Evolutionary conservation across 2,329 filamentous ascomycete genomes (phyloP), one percentile per base, ranked within the genome.

Genomic region (Lomentospora prolificans): DNA sequence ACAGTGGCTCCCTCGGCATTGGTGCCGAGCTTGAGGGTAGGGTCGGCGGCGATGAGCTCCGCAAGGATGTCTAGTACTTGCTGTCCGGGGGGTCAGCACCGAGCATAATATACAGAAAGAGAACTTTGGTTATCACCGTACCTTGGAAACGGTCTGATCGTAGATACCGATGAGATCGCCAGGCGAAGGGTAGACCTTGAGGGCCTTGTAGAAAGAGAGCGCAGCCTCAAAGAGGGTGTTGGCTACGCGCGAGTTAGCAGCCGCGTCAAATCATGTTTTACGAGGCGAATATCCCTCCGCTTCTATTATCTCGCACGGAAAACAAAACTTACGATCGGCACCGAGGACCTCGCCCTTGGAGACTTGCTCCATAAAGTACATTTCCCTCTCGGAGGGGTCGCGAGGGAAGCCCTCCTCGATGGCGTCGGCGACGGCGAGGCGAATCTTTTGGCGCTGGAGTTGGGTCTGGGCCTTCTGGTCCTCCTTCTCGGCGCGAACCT

Each of bases 141-240:
- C 91, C 87, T 96, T 96, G 64, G 92, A 87, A 50, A 97, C 91
- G 30, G 94, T 97, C 82, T 95, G 96, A 73, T 99, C 94, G 74
- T 99, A 99, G 72, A 99, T 96, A 66, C 82, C 82, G 70, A 99
- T 96, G 65, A 99, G 78, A 67, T 97, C 94, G 64, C 86, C 82
- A 10, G 92, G 94, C 65, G 89, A 87, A 54, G 94, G 94, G 75
- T 99, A 99, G 64, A 97, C 94, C 81, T 99, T 99, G 63, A 99
- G 82, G 48, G 91, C 94, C 80, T 91, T 95, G 82, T 97, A 99
- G 76, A 99, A 99, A 71, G 89, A 90, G 59, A 97, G 77, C 51
- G 94, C 92, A 53, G 94, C 89, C 62, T 96, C 91, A 58, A 96
- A 72, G 17, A 48, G 39, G 27, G 41, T 50, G 53, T 55, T 55